phyloP scores from a whole-genome alignment of 768 basidiomycete species.

The Suillus weaverae region DNA sequence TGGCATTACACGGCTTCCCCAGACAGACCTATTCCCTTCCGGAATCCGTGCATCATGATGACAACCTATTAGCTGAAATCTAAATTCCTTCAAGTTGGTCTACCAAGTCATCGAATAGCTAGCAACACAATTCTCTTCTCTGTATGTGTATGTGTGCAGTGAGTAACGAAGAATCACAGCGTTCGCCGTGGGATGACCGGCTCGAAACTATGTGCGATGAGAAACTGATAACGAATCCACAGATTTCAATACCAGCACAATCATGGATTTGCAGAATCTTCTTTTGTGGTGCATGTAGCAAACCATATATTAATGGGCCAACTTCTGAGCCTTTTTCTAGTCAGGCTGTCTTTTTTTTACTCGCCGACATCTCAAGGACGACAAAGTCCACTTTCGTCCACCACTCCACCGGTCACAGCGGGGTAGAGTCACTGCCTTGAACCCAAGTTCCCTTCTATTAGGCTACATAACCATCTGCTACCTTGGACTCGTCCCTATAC shows the following conservation, averaged over 20 bases:
- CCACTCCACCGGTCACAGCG: background rate
- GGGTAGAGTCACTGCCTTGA: background rate
- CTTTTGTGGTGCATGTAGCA: background rate
- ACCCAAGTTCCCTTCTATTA: background rate
- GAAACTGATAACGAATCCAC: background rate
- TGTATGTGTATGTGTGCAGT: background rate
- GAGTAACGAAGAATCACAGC: background rate
- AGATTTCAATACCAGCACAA: background rate
- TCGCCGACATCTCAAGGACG: background rate
- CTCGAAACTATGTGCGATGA: too few species aligned
- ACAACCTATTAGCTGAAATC: background rate
- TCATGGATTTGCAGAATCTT: background rate
- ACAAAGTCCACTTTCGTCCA: background rate
- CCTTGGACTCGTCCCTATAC: background rate
- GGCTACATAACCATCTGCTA: background rate
- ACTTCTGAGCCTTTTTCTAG: background rate
- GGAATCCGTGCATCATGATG: too few species aligned
- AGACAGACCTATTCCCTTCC: background rate
- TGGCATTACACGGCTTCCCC: background rate
- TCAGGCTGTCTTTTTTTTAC: background rate
- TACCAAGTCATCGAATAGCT: background rate
- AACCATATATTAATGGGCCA: background rate
- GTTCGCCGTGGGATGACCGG: background rate
- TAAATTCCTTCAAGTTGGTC: background rate
- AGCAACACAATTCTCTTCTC: too few species aligned